Conservation (phyloP, 139 green algal species). For the Tetradesmus obliquus region DNA sequence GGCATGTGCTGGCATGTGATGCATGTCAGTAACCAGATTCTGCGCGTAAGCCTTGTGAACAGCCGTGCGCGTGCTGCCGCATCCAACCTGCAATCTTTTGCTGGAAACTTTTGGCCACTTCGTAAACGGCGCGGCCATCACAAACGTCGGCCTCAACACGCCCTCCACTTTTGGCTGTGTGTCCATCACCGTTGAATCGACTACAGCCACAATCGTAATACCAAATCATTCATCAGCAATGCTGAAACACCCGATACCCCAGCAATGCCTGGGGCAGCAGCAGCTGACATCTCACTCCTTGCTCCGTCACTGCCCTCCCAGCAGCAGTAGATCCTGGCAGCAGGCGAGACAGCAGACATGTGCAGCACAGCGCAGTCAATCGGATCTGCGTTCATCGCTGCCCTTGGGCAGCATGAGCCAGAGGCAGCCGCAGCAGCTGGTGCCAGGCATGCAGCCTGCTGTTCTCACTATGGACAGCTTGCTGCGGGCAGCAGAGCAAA, state of each 20-base stretch:
- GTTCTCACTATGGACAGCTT: conserved; percentile 35
- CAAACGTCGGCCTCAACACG: neutral
- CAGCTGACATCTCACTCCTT: neutral
- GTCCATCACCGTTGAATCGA: neutral
- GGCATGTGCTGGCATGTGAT: neutral
- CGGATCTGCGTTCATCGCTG: neutral
- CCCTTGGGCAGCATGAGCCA: neutral
- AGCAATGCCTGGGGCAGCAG: neutral
- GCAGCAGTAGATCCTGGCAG: neutral
- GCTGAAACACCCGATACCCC: neutral
- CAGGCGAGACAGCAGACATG: neutral
- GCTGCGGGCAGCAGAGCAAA: neutral
- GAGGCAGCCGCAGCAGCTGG: conserved; percentile 34
- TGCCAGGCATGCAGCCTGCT: conserved; percentile 7
- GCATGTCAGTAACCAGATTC: neutral
- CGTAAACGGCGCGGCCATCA: too few relatives aligned
- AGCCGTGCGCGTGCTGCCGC: neutral
- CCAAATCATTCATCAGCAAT: neutral
- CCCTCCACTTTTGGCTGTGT: neutral
- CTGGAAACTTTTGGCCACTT: neutral
- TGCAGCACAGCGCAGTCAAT: neutral
- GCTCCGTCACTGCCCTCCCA: neutral
- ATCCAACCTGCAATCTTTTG: neutral
- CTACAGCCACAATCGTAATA: neutral
- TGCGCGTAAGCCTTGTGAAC: neutral